These are phyloP conservation scores for Rutstroemia sp. DNA, from an alignment of 2,329 filamentous ascomycete genomes.

Conservation along the genomic window DNA sequence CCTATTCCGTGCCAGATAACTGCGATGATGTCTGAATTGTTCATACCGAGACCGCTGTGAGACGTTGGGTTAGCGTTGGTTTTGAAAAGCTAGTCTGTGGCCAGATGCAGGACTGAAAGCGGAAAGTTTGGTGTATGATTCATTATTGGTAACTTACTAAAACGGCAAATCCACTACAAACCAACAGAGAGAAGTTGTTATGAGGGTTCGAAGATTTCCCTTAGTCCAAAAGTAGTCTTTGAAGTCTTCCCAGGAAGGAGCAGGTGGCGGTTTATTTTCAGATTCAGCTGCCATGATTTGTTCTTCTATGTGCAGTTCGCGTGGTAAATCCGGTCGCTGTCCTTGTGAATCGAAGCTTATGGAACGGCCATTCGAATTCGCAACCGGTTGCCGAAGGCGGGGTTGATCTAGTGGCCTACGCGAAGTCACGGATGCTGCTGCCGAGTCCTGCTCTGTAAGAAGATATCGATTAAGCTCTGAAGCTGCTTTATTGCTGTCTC, in stretches of 20 bases:
- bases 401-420: background rate
- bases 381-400: background rate
- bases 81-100: no score
- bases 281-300: slow-evolving; percentile 34
- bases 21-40: slow-evolving; percentile 31
- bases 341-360: background rate
- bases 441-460: slow-evolving; percentile 2
- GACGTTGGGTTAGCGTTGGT: no score
- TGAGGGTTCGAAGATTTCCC: slow-evolving; percentile 44
- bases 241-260: slow-evolving; percentile 19
- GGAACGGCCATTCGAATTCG: background rate
- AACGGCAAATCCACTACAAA: slow-evolving; percentile 12
- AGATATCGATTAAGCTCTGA: slow-evolving; percentile 18
- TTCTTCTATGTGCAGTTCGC: background rate
- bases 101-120: background rate
- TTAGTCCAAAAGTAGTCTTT: slow-evolving; percentile 32
- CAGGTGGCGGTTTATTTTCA: slow-evolving; percentile 11
- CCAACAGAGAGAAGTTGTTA: slow-evolving; percentile 49
- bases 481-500: slow-evolving; percentile 17
- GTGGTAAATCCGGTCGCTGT: background rate
- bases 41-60: slow-evolving; percentile 54
- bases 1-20: slow-evolving; percentile 17
- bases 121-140: no score
- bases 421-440: slow-evolving; percentile 5
- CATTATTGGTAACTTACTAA: background rate